phyloP scores from a whole-genome alignment of 345 rosid genomes.

The Eucalyptus sp. region DNA sequence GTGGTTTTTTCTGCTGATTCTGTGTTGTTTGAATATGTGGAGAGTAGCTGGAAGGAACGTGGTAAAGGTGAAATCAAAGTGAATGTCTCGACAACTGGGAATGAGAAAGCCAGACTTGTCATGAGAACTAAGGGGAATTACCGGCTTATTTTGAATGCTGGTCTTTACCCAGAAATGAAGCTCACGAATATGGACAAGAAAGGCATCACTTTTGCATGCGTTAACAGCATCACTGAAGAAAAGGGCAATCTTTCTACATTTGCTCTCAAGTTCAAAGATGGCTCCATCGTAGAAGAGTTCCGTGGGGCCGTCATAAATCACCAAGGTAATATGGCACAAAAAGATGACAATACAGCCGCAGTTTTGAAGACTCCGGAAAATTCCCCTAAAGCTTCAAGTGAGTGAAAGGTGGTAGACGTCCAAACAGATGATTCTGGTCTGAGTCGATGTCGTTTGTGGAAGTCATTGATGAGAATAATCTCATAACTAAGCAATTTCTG shows the following conservation, averaged over 20 bases:
- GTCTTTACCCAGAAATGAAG: slow-evolving; percentile 88
- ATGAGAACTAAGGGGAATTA: slow-evolving; percentile 94
- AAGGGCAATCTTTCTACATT: slow-evolving; percentile 64
- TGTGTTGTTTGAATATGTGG: slow-evolving; percentile 55
- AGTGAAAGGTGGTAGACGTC: slow-evolving; percentile 3
- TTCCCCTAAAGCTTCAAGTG: slow-evolving; percentile 53
- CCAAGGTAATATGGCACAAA: slow-evolving; percentile 21
- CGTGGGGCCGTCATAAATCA: slow-evolving; percentile 37
- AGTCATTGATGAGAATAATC: not conserved
- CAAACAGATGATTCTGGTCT: not conserved
- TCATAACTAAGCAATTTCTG: not conserved
- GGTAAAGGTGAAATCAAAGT: slow-evolving; percentile 95
- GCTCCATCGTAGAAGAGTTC: slow-evolving; percentile 53
- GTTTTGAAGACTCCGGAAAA: slow-evolving; percentile 76
- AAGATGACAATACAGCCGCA: not conserved
- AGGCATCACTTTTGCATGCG: slow-evolving; percentile 87
- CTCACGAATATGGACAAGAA: slow-evolving; percentile 89
- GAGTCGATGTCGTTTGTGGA: not conserved
- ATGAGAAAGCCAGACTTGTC: slow-evolving; percentile 56
- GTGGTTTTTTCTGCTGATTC: slow-evolving; percentile 75
- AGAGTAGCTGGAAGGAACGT: slow-evolving; percentile 91
- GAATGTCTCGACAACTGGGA: slow-evolving; percentile 46
- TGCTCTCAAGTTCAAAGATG: slow-evolving; percentile 80
- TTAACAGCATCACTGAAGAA: slow-evolving; percentile 56
- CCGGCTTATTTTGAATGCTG: slow-evolving; percentile 83